Evolutionary conservation across 257 asterid genomes (phyloP), one percentile per base, ranked within the genome.

Genomic region (Solanum clarkiae): DNA sequence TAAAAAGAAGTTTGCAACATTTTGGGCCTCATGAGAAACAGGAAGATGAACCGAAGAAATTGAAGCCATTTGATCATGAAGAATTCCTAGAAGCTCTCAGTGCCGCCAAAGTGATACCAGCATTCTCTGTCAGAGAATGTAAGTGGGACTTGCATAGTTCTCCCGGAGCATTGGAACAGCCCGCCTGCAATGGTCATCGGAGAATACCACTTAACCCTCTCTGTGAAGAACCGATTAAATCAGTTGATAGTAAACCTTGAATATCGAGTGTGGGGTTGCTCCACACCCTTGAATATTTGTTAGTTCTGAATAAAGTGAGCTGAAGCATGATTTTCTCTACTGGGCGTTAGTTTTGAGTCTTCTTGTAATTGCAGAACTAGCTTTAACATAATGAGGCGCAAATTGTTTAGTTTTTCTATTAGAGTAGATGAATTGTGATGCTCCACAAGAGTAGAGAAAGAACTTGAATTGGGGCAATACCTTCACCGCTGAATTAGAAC

Each of bases 51-150:
- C 79, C 90, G 42, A 89, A 85, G 22, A 91, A 90, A 60, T 81
- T 81, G 84, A 94, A 91, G 89, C 92, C 95, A 75, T 40, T 44
- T 44, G 94, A 89, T 86, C 94, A 93, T 55, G 94, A 93, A 63
- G 93, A 91, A 55, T 95, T 95, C 87, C 91, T 62, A 68, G 6
- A 49, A 56, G 89, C 92, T 24, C 96, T 95, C 36, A 80, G 85
- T 84, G 91, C 89, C 80, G 91, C 90, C 82, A 94, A 87, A 84
- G 77, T 84, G 71, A 60, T 71, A 62, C 53, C 91, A 22, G 22
- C 86, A 13, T 47, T 62, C 69, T 63, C 92, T 36, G 32, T 81
- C 49, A 90, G 87, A n/a, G 92, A 94, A 65, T 71, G 88, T 84
- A 90, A 88, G 32, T 47, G 66, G 62, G 90, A 87, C 49, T 62